Conservation (phyloP, 305 asterid species). For the Plantago lanceolata region DNA sequence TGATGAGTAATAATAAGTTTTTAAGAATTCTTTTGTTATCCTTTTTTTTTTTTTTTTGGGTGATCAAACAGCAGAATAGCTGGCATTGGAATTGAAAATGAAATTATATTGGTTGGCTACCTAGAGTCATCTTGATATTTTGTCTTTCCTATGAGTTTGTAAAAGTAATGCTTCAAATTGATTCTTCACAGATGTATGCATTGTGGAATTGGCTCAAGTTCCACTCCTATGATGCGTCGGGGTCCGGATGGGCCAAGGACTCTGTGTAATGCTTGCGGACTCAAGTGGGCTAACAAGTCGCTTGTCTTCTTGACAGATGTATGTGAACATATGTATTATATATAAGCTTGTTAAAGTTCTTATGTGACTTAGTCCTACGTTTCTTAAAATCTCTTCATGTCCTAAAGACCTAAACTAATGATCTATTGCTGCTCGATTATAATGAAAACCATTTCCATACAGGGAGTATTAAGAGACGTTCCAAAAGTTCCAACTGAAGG, state of each 20-base stretch:
- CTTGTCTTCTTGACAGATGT: constrained; percentile 4
- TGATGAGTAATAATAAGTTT: too few species aligned
- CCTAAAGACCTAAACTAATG: background rate
- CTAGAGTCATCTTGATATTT: constrained; percentile 2
- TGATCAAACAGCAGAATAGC: background rate
- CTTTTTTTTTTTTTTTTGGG: too few species aligned
- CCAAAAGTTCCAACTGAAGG: constrained; percentile 54
- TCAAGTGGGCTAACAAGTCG: constrained; percentile 92
- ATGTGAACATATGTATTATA: background rate
- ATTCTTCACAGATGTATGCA: constrained; percentile 61
- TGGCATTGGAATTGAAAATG: constrained; percentile 3
- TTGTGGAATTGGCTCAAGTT: constrained; percentile 75
- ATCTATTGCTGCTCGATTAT: constrained; percentile 2
- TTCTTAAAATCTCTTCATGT: too few species aligned
- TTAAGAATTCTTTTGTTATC: too few species aligned
- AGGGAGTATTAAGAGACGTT: constrained; percentile 81
- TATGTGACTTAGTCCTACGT: too few species aligned
- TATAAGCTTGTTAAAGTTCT: background rate
- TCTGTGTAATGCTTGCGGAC: constrained; percentile 90
- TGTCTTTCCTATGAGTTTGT: constrained; percentile 7
- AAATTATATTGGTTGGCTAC: constrained; percentile 11
- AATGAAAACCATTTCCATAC: constrained; percentile 23
- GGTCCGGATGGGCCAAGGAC: constrained; percentile 95
- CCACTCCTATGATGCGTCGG: constrained; percentile 98
- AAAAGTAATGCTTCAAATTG: constrained; percentile 21